A percentile compares a stretch with the other conserved stretches of the same genome.
Evolutionary conservation across 768 basidiomycete species (phyloP).

Genomic region (Coprinopsis sp.): DNA sequence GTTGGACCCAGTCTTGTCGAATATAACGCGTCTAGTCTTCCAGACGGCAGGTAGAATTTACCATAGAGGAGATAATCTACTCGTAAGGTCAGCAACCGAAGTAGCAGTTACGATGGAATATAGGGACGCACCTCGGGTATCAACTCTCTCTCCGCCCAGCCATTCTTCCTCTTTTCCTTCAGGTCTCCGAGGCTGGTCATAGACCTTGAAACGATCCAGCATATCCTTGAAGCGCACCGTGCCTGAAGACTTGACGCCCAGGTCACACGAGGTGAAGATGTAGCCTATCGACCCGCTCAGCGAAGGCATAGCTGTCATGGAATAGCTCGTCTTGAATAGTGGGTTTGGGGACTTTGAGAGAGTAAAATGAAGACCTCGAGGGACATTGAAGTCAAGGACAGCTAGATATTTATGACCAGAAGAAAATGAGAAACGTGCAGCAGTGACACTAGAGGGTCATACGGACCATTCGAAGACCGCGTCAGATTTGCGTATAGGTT

Average conservation of each 20-base stretch:
- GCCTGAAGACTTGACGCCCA: slow-evolving; percentile 65
- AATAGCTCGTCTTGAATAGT: slow-evolving; percentile 85
- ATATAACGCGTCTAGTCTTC: slow-evolving; percentile 85
- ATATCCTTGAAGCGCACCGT: slow-evolving; percentile 83
- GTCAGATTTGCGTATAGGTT: slow-evolving; percentile 90
- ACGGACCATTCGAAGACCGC: slow-evolving; percentile 77
- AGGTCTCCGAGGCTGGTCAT: slow-evolving; percentile 75
- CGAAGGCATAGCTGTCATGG: slow-evolving; percentile 89
- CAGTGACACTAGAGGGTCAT: not conserved
- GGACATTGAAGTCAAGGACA: slow-evolving; percentile 88
- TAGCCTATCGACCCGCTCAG: slow-evolving; percentile 91
- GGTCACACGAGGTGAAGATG: slow-evolving; percentile 84
- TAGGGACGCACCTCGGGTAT: slow-evolving; percentile 59
- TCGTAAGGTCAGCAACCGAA: not conserved
- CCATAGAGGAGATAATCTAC: slow-evolving; percentile 93
- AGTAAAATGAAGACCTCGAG: slow-evolving; percentile 71
- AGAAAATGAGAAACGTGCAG: not conserved
- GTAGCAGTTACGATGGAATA: not conserved
- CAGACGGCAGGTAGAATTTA: slow-evolving; percentile 83
- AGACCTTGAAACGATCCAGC: slow-evolving; percentile 83
- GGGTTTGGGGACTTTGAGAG: slow-evolving; percentile 87
- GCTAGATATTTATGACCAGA: slow-evolving; percentile 40
- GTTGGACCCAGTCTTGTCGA: slow-evolving; percentile 77
- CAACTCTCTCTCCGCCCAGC: slow-evolving; percentile 73
- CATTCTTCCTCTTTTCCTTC: slow-evolving; percentile 77